Percentiles rank a stretch among this genome's conserved stretches.
phyloP scores from a whole-genome alignment of 2,329 filamentous ascomycete species.

The Ophiosphaerella korrae region DNA sequence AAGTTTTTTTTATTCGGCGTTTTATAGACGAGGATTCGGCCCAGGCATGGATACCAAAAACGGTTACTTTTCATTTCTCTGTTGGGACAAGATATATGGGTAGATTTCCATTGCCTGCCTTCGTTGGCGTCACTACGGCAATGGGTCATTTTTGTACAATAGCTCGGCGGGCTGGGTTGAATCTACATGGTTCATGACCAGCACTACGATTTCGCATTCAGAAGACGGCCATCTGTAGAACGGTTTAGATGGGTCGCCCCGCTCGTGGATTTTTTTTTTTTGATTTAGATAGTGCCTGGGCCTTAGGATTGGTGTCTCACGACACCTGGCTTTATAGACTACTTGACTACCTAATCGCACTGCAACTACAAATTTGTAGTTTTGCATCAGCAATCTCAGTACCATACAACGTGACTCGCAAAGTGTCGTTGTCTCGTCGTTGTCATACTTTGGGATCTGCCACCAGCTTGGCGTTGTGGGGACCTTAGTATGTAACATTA shows the following conservation, averaged over 20 bases:
- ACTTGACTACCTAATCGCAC: slow-evolving; percentile 20
- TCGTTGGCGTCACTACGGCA: slow-evolving; percentile 33
- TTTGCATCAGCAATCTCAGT: not conserved
- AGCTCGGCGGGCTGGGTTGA: slow-evolving; percentile 38
- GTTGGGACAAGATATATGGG: slow-evolving; percentile 35
- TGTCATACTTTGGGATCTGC: slow-evolving; percentile 8
- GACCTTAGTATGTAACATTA: slow-evolving; percentile 1
- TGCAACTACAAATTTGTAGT: slow-evolving; percentile 23
- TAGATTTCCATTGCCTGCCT: slow-evolving; percentile 43
- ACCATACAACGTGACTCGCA: not conserved
- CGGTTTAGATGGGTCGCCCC: slow-evolving; percentile 26
- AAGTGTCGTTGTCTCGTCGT: slow-evolving; percentile 12
- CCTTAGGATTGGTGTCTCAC: slow-evolving; percentile 38
- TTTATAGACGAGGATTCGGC: slow-evolving; percentile 47
- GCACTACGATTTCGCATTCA: slow-evolving; percentile 40
- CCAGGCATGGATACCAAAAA: slow-evolving; percentile 51
- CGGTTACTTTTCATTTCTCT: slow-evolving; percentile 33
- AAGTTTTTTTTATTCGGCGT: slow-evolving; percentile 43
- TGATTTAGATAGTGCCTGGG: slow-evolving; percentile 40
- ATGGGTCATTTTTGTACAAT: slow-evolving; percentile 41
- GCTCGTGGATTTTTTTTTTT: slow-evolving; percentile 22
- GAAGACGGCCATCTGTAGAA: slow-evolving; percentile 36
- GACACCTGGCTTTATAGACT: slow-evolving; percentile 45
- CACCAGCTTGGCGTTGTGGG: slow-evolving; percentile 36
- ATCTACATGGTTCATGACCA: slow-evolving; percentile 33